These are phyloP conservation scores for Uncinocarpus reesii DNA, from an alignment of 2,329 filamentous ascomycete species.

Conservation along the genomic window DNA sequence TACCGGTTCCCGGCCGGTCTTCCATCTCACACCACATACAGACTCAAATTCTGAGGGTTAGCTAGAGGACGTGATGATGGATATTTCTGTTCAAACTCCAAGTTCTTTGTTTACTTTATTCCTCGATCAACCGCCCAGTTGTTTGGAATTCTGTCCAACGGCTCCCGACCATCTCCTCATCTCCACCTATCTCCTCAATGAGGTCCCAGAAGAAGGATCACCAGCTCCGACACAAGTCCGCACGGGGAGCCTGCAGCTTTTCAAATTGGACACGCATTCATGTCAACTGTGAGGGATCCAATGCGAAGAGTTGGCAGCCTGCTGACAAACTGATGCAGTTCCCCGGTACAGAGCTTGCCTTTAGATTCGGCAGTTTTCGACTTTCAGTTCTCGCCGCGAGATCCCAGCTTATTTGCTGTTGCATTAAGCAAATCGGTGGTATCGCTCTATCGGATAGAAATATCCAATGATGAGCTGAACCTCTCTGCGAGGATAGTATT, in stretches of 20 bases:
- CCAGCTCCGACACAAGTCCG: conserved; percentile 46
- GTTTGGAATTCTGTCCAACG: conserved; percentile 35
- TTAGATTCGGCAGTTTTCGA: conserved; percentile 72
- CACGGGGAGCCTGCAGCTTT: conserved; percentile 63
- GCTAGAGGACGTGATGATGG: conserved; percentile 1
- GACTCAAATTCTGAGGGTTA: neutral
- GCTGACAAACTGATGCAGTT: conserved; percentile 32
- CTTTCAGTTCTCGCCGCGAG: conserved; percentile 61
- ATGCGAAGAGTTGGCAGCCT: conserved; percentile 14
- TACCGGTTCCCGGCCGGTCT: no score
- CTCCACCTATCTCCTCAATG: conserved; percentile 66
- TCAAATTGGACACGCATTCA: conserved; percentile 39
- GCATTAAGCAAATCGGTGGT: conserved; percentile 60
- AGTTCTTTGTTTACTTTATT: conserved; percentile 28
- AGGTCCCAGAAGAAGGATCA: conserved; percentile 24
- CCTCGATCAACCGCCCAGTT: conserved; percentile 37
- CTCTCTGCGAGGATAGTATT: conserved; percentile 23
- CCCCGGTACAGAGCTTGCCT: conserved; percentile 47
- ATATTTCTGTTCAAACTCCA: conserved; percentile 15
- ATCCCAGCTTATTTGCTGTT: conserved; percentile 53
- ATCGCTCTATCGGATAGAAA: conserved; percentile 29
- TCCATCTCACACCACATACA: no score
- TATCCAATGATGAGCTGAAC: conserved; percentile 11
- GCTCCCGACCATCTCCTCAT: conserved; percentile 59
- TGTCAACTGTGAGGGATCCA: conserved; percentile 24